phyloP scores from a whole-genome alignment of 2,329 filamentous ascomycete genomes.

The Alternaria arborescens region DNA sequence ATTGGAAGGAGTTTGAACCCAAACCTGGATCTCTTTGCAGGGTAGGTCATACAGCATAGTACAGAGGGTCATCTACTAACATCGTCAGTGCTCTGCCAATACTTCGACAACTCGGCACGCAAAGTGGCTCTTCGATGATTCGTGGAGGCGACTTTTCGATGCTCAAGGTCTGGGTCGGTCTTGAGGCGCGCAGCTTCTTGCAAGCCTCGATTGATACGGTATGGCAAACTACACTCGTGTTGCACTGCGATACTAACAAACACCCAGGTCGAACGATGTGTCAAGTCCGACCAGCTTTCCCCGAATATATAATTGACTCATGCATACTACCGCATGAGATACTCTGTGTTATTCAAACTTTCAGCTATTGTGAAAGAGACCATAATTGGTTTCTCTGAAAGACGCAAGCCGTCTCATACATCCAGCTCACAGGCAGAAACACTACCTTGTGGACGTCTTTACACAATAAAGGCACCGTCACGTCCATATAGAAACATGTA shows the following conservation, averaged over 20 bases:
- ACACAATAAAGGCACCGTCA: not conserved
- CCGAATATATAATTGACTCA: constrained; percentile 73
- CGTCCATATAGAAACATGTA: not conserved
- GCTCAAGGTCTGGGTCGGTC: constrained; percentile 88
- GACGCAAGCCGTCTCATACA: not conserved
- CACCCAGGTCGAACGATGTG: constrained; percentile 78
- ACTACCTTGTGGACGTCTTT: not conserved
- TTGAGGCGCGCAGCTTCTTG: constrained; percentile 88
- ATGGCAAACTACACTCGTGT: constrained; percentile 49
- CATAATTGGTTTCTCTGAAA: not conserved
- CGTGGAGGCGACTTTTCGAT: constrained; percentile 66
- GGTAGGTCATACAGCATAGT: constrained; percentile 54
- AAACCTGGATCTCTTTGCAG: constrained; percentile 83
- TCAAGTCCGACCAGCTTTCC: constrained; percentile 88
- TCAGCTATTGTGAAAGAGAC: not conserved
- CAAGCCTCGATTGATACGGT: constrained; percentile 90
- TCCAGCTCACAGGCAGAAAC: not conserved
- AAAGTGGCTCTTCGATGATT: constrained; percentile 69
- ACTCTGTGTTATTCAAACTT: not conserved
- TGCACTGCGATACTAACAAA: constrained; percentile 9
- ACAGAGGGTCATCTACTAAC: constrained; percentile 17
- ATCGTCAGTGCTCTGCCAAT: constrained; percentile 80
- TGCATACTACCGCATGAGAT: not conserved
- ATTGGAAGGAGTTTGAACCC: constrained; percentile 90
- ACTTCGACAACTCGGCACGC: constrained; percentile 82